phyloP scores from a whole-genome alignment of 2,329 filamentous ascomycete species.

The Fusarium torreyae region DNA sequence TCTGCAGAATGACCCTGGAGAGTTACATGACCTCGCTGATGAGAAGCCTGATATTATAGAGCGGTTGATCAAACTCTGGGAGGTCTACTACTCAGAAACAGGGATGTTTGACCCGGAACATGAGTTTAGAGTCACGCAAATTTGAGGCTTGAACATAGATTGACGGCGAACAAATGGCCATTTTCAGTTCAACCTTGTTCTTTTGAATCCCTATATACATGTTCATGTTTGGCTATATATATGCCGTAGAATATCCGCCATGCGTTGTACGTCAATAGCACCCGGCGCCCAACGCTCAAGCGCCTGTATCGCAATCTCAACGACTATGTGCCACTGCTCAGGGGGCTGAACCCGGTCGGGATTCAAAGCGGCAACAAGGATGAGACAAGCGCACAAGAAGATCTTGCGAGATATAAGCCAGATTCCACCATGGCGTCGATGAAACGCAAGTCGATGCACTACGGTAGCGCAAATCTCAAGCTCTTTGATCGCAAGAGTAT shows the following conservation, averaged over 20 bases:
- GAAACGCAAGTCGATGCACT: slow-evolving; percentile 6
- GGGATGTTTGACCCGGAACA: slow-evolving; percentile 32
- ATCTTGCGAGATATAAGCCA: slow-evolving; percentile 26
- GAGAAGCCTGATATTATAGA: slow-evolving; percentile 19
- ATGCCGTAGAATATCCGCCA: neutral
- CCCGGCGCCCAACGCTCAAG: slow-evolving; percentile 11
- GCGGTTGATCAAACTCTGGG: slow-evolving; percentile 27
- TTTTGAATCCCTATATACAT: too few relatives aligned
- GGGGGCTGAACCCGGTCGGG: slow-evolving; percentile 7
- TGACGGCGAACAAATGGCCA: too few relatives aligned
- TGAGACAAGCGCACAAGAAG: slow-evolving; percentile 19
- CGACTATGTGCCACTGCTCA: slow-evolving; percentile 4
- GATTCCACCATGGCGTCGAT: slow-evolving; percentile 25
- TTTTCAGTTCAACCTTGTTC: too few relatives aligned
- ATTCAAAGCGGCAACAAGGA: slow-evolving; percentile 2
- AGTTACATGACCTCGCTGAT: slow-evolving; percentile 26
- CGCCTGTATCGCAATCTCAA: slow-evolving; percentile 7
- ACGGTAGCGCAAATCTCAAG: slow-evolving; percentile 3
- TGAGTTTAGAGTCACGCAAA: slow-evolving; percentile 21
- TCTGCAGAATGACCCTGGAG: slow-evolving; percentile 22
- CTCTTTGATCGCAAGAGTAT: slow-evolving; percentile 9
- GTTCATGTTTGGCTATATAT: slow-evolving; percentile 8
- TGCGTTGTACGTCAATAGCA: slow-evolving; percentile 5
- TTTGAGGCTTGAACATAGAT: neutral
- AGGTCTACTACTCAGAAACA: slow-evolving; percentile 32